Evolutionary conservation across 2,329 filamentous ascomycete genomes (phyloP).

Genomic region (Aspergillus eucalypticola): DNA sequence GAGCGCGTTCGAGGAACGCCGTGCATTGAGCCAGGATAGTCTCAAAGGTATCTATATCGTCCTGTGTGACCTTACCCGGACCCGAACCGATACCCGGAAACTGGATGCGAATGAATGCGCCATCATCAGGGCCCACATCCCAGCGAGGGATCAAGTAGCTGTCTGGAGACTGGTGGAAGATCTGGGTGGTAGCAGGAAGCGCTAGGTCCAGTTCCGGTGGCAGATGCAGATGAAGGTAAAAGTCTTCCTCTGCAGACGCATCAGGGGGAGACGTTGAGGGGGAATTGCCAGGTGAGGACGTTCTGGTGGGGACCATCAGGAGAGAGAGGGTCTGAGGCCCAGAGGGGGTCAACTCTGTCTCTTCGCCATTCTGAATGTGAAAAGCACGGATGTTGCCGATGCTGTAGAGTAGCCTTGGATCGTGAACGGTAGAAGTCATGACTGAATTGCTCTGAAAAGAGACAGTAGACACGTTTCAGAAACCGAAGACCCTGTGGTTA

Average conservation of each 20-base stretch:
- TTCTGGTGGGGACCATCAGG: constrained; percentile 91
- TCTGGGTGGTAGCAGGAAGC: constrained; percentile 90
- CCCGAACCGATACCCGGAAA: constrained; percentile 75
- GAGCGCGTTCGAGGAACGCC: constrained; percentile 83
- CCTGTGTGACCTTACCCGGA: constrained; percentile 67
- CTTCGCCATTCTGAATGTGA: constrained; percentile 84
- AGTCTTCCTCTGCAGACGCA: constrained; percentile 75
- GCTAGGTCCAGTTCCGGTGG: constrained; percentile 93
- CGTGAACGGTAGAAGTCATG: constrained; percentile 34
- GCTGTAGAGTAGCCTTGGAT: constrained; percentile 44
- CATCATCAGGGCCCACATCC: constrained; percentile 85
- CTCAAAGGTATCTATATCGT: constrained; percentile 95
- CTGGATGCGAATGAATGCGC: constrained; percentile 89
- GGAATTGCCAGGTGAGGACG: constrained; percentile 59
- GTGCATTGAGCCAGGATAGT: constrained; percentile 98
- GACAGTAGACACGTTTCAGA: background rate
- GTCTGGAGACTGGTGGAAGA: constrained; percentile 90
- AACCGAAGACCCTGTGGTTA: background rate
- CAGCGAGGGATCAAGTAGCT: constrained; percentile 95
- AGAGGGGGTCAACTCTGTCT: constrained; percentile 76
- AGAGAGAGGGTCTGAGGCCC: constrained; percentile 90
- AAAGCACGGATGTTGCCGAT: constrained; percentile 86
- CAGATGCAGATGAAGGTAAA: constrained; percentile 93
- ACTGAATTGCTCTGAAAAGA: background rate
- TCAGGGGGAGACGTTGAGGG: constrained; percentile 38